Evolutionary conservation across 176 grass and related monocot genomes (phyloP), one percentile per base, ranked within the genome.

Genomic region (Cymbopogon citratus): DNA sequence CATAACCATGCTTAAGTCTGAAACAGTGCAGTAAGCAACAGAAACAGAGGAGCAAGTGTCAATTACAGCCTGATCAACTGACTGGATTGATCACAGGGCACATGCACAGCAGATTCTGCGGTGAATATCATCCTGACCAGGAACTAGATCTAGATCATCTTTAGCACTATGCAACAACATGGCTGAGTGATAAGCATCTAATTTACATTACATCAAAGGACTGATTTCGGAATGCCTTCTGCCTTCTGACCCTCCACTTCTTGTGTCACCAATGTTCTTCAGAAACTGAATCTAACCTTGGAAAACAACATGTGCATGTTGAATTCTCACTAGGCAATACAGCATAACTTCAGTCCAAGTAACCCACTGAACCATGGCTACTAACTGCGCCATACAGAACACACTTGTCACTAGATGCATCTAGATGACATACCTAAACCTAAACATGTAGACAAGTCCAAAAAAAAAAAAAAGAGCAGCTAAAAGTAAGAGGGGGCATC

Each of bases 401-500:
- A 88, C 33, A 89, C 66, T 66, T 72, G 45, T 76, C 60, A 82
- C 66, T 73, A 51, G 36, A 60, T 16, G 48, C 62, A 75, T 18
- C 69, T 80, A 40, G 61, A 81, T 74, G 67, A 68, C 69, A 86
- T 2, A 33, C 4, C 74, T 82, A 90, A 21, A 86, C 46, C 79
- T 86, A 83, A 39, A 74, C 31, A 10, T 10, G 23, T 68, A 67
- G 15, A 54, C 38, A 49, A 10, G 29, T 68, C 31, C 1, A 38
- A 67, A 21, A 38, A 33, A 33, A 33, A 33, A 33, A 15, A 73
- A 67, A 79, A 0, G 1, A n/a, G 33, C 39, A 75, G 18, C 79
- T 90, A 90, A 69, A 49, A 34, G 11, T 86, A 83, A n/a, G 74
- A 78, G 24, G 31, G 6, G 66, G 84, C 74, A 74, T 90, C 82